These are phyloP conservation scores for Penicillium verhagenii DNA, from an alignment of 495 filamentous ascomycete genomes.

Conservation along the genomic window DNA sequence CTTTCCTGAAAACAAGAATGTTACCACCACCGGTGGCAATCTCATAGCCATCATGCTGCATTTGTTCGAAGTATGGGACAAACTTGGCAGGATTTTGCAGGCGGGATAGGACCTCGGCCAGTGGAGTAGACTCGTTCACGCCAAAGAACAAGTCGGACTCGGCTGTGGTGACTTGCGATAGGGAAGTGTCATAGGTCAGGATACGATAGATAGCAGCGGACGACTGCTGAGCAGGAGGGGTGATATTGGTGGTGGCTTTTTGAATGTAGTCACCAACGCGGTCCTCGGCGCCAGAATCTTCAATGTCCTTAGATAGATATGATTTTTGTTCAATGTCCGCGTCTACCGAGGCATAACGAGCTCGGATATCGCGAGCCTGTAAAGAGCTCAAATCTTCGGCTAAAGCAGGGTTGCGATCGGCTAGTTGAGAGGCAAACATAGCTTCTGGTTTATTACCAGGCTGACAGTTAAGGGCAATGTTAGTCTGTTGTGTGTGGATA, in stretches of 20 bases:
- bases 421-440: conserved; percentile 5
- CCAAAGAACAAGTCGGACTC: conserved; percentile 60
- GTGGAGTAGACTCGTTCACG: conserved; percentile 43
- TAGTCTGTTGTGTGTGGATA: neutral
- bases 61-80: conserved; percentile 61
- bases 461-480: conserved; percentile 1
- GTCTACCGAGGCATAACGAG: conserved; percentile 32
- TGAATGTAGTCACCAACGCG: conserved; percentile 14
- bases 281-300: conserved; percentile 29
- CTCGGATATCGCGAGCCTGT: conserved; percentile 49
- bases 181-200: conserved; percentile 69
- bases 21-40: conserved; percentile 69
- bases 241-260: neutral
- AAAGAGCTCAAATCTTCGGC: conserved; percentile 44
- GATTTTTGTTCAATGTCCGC: conserved; percentile 29
- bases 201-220: conserved; percentile 58
- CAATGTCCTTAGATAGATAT: conserved; percentile 26
- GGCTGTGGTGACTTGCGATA: conserved; percentile 56
- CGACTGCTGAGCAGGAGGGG: neutral
- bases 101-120: conserved; percentile 63
- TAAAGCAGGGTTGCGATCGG: conserved; percentile 7
- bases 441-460: conserved; percentile 17
- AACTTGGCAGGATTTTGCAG: conserved; percentile 71
- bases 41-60: conserved; percentile 69
- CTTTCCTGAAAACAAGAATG: conserved; percentile 70